A percentile compares a stretch with the other conserved stretches of the same genome.
Evolutionary conservation across 768 basidiomycete species (phyloP).

Genomic region (Calvatia gigantea): DNA sequence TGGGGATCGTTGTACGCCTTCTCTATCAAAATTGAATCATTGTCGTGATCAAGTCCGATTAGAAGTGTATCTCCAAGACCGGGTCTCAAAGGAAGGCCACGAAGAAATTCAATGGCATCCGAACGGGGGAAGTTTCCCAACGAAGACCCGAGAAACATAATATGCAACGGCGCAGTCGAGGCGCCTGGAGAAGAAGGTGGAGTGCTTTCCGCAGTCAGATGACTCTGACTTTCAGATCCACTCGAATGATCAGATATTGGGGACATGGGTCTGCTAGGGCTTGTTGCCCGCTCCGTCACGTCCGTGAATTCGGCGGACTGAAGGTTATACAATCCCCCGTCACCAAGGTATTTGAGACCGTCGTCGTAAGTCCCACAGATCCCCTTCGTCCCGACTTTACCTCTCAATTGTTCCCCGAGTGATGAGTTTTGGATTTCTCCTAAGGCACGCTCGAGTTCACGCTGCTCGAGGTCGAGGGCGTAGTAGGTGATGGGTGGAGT

Average conservation of each 20-base stretch:
- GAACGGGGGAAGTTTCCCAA: constrained; percentile 84
- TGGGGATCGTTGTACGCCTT: constrained; percentile 81
- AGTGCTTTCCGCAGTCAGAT: constrained; percentile 16
- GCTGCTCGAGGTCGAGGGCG: constrained; percentile 90
- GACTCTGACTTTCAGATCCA: constrained; percentile 17
- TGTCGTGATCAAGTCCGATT: constrained; percentile 88
- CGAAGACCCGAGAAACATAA: constrained; percentile 90
- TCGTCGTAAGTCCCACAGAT: constrained; percentile 91
- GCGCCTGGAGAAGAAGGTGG: constrained; percentile 46
- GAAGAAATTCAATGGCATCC: constrained; percentile 71
- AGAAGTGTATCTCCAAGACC: constrained; percentile 79
- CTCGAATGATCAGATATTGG: constrained; percentile 22
- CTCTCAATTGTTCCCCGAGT: constrained; percentile 55
- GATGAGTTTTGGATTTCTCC: constrained; percentile 59
- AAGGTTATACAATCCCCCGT: constrained; percentile 37
- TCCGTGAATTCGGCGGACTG: neutral
- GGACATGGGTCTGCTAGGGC: constrained; percentile 28
- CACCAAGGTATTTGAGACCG: constrained; percentile 74
- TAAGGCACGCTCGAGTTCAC: constrained; percentile 81
- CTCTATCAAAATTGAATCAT: constrained; percentile 68
- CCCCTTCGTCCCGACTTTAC: constrained; percentile 78
- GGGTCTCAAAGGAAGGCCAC: constrained; percentile 71
- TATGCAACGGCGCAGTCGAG: constrained; percentile 57
- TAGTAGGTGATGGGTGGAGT: constrained; percentile 71
- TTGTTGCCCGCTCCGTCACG: neutral